Evolutionary conservation across 192 early-diverging fungal genomes (phyloP).

Genomic region (Rhizophagus prolifer): DNA sequence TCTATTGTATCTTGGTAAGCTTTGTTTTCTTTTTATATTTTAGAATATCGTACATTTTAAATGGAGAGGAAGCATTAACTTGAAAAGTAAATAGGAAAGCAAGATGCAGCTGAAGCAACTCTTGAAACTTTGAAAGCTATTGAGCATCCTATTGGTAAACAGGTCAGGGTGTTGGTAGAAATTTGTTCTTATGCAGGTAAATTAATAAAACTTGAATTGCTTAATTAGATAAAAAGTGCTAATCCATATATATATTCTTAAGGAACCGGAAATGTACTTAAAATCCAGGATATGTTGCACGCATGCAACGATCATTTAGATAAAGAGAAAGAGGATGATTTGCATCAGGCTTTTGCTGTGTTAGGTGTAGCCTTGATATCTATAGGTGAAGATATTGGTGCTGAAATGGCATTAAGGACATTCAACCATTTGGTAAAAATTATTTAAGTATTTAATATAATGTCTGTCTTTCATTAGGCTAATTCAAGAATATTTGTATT

Average conservation of each 20-base stretch:
- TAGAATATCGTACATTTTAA: background rate
- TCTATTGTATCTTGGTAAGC: slow-evolving; percentile 79
- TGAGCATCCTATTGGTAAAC: slow-evolving; percentile 90
- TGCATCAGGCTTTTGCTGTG: slow-evolving; percentile 92
- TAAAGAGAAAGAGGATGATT: slow-evolving; percentile 77
- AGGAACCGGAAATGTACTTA: slow-evolving; percentile 94
- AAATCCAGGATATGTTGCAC: slow-evolving; percentile 95
- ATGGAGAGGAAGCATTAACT: background rate
- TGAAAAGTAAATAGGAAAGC: slow-evolving; percentile 55
- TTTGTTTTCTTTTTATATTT: background rate
- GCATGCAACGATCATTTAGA: slow-evolving; percentile 94
- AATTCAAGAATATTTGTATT: no score
- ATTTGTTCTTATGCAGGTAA: slow-evolving; percentile 83
- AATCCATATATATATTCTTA: background rate
- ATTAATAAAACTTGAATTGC: background rate
- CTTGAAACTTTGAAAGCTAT: slow-evolving; percentile 94
- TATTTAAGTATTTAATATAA: background rate
- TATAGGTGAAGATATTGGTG: slow-evolving; percentile 96
- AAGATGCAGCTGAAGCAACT: slow-evolving; percentile 86
- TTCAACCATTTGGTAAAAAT: slow-evolving; percentile 86
- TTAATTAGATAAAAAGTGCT: slow-evolving; percentile 5
- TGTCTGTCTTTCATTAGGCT: background rate
- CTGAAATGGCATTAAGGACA: slow-evolving; percentile 91
- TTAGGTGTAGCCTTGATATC: slow-evolving; percentile 94
- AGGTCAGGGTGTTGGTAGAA: slow-evolving; percentile 85